phyloP scores from a whole-genome alignment of 495 filamentous ascomycete species.

The Penicillium arizonense region DNA sequence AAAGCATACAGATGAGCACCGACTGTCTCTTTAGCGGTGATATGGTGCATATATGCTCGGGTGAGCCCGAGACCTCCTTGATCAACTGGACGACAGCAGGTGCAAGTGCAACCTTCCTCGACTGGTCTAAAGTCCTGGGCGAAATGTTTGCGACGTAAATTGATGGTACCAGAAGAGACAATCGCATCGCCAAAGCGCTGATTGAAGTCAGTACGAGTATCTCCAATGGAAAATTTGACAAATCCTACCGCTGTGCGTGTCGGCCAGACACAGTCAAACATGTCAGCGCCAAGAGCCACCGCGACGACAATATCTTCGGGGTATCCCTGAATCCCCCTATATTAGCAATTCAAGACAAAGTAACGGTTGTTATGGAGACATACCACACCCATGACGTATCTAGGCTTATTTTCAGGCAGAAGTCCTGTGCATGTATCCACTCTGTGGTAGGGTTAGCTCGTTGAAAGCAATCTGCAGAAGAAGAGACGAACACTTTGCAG shows the following conservation, averaged over 20 bases:
- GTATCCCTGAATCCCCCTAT: constrained; percentile 58
- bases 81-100: constrained; percentile 65
- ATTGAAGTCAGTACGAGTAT: not conserved
- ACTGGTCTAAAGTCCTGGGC: constrained; percentile 79
- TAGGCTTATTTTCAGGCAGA: constrained; percentile 84
- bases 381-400: constrained; percentile 98
- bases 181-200: constrained; percentile 88
- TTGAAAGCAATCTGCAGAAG: not conserved
- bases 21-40: constrained; percentile 90
- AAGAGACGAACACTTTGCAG: constrained; percentile 50
- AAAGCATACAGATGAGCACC: constrained; percentile 75
- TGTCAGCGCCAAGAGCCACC: constrained; percentile 90
- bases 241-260: constrained; percentile 76
- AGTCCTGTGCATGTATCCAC: constrained; percentile 83
- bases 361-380: constrained; percentile 11
- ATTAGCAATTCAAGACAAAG: constrained; percentile 10
- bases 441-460: constrained; percentile 35
- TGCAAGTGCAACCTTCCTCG: constrained; percentile 76
- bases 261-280: constrained; percentile 99
- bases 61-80: constrained; percentile 82
- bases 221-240: not conserved
- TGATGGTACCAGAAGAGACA: constrained; percentile 75
- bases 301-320: constrained; percentile 93
- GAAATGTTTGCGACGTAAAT: constrained; percentile 74
- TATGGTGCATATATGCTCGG: constrained; percentile 85